phyloP scores from a whole-genome alignment of 2,329 filamentous ascomycete species.

The Pseudopyricularia cyperi region DNA sequence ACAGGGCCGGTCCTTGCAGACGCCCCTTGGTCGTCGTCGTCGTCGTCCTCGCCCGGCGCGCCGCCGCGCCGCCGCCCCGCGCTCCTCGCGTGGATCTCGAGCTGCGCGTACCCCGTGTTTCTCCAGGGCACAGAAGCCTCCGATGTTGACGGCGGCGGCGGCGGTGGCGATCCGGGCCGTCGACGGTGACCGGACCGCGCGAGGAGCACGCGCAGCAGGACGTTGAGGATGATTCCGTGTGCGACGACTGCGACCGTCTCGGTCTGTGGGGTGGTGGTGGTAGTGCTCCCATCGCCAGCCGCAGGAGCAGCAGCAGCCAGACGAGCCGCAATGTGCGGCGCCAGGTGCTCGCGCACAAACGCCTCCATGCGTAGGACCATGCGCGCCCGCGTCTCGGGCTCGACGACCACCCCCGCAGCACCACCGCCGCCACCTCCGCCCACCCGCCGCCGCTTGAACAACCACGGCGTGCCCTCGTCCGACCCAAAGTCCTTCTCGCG shows the following conservation, averaged over 20 bases:
- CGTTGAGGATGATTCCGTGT: constrained; percentile 68
- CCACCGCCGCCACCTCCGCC: too few relatives aligned
- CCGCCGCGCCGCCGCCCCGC: too few relatives aligned
- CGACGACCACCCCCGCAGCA: constrained; percentile 20
- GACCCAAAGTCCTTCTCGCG: constrained; percentile 66
- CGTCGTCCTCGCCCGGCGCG: too few relatives aligned
- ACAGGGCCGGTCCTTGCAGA: not conserved
- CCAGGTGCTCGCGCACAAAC: constrained; percentile 54
- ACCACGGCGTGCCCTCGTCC: constrained; percentile 53
- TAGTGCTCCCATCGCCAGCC: too few relatives aligned
- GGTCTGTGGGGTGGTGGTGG: constrained; percentile 12
- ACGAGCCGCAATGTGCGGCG: constrained; percentile 44
- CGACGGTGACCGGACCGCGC: constrained; percentile 32
- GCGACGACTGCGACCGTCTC: constrained; percentile 55
- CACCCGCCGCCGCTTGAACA: constrained; percentile 3
- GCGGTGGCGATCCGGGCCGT: not conserved
- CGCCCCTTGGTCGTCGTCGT: not conserved
- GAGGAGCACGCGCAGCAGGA: constrained; percentile 52
- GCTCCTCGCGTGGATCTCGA: not conserved
- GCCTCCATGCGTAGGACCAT: constrained; percentile 50
- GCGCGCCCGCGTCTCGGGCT: constrained; percentile 54
- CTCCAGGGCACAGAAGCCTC: constrained; percentile 28
- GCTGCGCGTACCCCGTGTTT: constrained; percentile 37
- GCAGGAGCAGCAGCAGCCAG: constrained; percentile 8
- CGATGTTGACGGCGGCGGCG: constrained; percentile 4